These are phyloP conservation scores for Teratosphaeria nubilosa DNA, from an alignment of 2,329 filamentous ascomycete species.

Conservation along the genomic window DNA sequence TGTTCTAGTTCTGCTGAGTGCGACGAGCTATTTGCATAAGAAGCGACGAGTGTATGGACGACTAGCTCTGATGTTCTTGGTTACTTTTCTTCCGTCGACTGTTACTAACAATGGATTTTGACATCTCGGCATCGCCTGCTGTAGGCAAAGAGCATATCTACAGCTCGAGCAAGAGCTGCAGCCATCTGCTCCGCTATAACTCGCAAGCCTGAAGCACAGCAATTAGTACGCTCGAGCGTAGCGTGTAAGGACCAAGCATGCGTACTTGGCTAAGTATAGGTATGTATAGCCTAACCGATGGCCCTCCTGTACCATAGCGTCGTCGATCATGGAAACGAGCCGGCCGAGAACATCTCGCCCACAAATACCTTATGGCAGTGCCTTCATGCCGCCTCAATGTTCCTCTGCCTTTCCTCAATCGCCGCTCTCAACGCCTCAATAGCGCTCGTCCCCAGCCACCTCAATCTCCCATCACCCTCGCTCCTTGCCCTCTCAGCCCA, in stretches of 20 bases:
- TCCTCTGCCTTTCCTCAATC: constrained; percentile 22
- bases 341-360: not conserved
- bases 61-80: not conserved
- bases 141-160: not conserved
- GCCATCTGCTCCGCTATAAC: not conserved
- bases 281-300: not conserved
- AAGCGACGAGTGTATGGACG: not conserved
- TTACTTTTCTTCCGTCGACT: not conserved
- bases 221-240: not conserved
- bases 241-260: not conserved
- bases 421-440: constrained; percentile 45
- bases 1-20: not conserved
- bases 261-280: not conserved
- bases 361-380: not conserved
- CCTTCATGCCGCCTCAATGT: not conserved
- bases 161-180: not conserved
- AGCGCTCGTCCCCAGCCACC: constrained; percentile 48
- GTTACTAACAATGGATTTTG: not conserved
- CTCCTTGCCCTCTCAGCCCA: constrained; percentile 46
- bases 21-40: not conserved
- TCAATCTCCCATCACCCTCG: constrained; percentile 29
- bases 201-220: not conserved
- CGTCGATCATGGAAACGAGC: not conserved
- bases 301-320: not conserved
- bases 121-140: not conserved